Evolutionary conservation across 2,329 filamentous ascomycete species (phyloP), one percentile per base, ranked within the genome.

Genomic region (Pseudogymnoascus verrucosus): DNA sequence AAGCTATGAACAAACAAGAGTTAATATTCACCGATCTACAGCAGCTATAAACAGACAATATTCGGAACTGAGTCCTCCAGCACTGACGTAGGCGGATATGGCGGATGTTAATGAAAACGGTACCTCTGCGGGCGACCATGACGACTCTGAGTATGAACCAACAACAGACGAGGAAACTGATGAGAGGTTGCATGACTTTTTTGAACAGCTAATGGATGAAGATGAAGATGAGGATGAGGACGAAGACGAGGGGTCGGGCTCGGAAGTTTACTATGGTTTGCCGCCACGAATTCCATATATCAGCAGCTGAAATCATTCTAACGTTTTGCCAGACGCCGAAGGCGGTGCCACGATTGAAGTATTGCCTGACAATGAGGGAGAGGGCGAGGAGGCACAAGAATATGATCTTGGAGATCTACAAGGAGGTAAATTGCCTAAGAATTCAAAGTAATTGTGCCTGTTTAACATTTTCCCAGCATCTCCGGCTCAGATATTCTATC

Each of bases 131-230:
- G 70, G 69, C 12, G 69, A 69, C 10, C 77, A 79, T 74, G 79
- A 82, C 74, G 79, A 81, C 72, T 80, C 81, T 76, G 79, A 82
- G 66, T 80, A 78, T 72, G 74, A 80, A 69, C 74, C 77, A 28
- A 74, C 77, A 54, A 71, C 76, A 36, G 62, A 63, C 64, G 76
- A 77, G 64, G 73, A 73, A 12, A 74, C 69, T 61, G 75, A 72
- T 51, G 74, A 73, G 59, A 70, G 64, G 26, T 19, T 39, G 40
- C 26, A 62, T 65, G 76, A 78, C 7, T 70, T 68, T 60, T 70
- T 71, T 60, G 72, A 75, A 26, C 60, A 62, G 16, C 28, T 64
- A 42, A 39, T 62, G 61, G 39, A 59, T 5, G 39, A 39, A 7
- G 28, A 39, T 44, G 21, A 23, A 42, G 37, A 54, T 4, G 37